Evolutionary conservation across 2,329 filamentous ascomycete species (phyloP).

Genomic region (Arthrinium phaeospermum): DNA sequence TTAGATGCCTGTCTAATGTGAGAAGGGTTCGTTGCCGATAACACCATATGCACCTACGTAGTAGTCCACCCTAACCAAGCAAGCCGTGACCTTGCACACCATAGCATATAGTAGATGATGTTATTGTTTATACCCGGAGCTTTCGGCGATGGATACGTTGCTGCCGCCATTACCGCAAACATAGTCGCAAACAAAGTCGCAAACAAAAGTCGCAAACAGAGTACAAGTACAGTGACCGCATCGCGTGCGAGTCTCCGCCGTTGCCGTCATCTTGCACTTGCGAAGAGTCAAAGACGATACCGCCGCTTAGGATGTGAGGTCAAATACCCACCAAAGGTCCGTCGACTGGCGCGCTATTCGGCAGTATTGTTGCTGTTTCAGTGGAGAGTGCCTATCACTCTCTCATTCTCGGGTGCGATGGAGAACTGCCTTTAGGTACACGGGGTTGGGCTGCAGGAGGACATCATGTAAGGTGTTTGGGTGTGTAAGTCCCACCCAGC

Average conservation of each 20-base stretch:
- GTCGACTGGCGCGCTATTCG: not conserved
- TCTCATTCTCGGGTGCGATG: not conserved
- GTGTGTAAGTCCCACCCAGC: not conserved
- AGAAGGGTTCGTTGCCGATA: constrained; percentile 8
- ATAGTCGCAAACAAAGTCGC: not conserved
- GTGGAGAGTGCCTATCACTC: not conserved
- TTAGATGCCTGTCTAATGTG: not conserved
- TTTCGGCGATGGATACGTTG: not conserved
- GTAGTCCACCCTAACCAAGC: not conserved
- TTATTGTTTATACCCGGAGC: not conserved
- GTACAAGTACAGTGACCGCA: not conserved
- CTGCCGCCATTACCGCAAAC: constrained; percentile 1
- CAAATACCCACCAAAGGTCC: not conserved
- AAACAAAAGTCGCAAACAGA: not conserved
- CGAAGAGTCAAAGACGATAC: not conserved
- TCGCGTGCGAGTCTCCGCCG: constrained; percentile 7
- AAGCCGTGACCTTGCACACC: not conserved
- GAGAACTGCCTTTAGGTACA: not conserved
- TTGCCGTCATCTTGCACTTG: constrained; percentile 8
- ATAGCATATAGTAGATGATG: not conserved
- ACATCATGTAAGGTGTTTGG: constrained; percentile 6
- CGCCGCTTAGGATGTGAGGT: not conserved
- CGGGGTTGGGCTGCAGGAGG: not conserved
- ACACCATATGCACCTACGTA: not conserved
- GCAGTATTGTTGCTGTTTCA: not conserved